Evolutionary conservation across 345 rosid species (phyloP).

Genomic region (Sisymbrium altissimum): DNA sequence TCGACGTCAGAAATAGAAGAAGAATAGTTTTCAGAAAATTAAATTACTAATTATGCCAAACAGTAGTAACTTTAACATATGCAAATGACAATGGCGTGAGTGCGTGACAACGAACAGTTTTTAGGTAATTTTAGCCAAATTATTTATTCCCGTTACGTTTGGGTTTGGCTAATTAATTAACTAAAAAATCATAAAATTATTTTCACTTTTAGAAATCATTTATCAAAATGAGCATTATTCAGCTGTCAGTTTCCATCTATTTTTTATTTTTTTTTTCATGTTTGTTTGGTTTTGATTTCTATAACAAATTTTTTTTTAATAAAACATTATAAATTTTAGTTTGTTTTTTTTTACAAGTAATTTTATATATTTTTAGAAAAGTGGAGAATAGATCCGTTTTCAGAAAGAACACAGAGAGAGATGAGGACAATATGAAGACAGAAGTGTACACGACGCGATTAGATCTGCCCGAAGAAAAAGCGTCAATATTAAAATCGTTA

Average conservation of each 20-base stretch:
- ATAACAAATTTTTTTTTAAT: no score
- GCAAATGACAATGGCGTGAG: not conserved
- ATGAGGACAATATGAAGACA: not conserved
- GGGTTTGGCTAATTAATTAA: no score
- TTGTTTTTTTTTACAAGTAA: not conserved
- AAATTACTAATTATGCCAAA: no score
- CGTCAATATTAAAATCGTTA: not conserved
- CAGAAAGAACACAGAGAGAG: not conserved
- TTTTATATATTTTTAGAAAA: not conserved
- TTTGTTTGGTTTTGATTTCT: not conserved
- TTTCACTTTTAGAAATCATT: no score
- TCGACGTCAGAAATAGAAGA: no score
- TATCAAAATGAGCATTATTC: not conserved
- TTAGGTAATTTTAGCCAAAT: no score
- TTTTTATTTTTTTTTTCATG: not conserved
- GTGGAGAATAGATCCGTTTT: not conserved
- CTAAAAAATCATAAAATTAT: no score
- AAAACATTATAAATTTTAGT: not conserved
- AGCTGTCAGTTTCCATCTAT: not conserved
- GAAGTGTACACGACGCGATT: not conserved
- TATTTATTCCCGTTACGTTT: no score
- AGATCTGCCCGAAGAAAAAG: constrained; percentile 8
- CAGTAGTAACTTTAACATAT: not conserved
- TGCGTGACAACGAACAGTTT: no score
- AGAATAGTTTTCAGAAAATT: no score